Conservation (phyloP, 2,329 filamentous ascomycete species). For the Coniochaeta sp. region DNA sequence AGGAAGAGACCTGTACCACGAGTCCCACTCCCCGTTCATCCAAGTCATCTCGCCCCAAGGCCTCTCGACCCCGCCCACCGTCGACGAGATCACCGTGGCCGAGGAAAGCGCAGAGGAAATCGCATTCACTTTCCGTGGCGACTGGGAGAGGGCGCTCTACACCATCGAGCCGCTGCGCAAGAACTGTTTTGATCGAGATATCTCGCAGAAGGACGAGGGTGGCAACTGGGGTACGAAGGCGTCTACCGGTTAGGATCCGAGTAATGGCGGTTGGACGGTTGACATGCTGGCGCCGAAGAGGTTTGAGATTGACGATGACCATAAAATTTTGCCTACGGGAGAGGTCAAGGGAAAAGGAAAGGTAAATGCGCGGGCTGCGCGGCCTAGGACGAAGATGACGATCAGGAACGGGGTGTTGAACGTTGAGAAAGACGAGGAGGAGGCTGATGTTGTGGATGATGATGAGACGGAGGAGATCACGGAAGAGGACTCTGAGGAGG, state of each 20-base stretch:
- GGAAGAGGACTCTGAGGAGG: neutral
- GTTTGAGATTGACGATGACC: neutral
- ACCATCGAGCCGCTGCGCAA: conserved; percentile 1
- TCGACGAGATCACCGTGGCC: neutral
- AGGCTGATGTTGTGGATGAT: neutral
- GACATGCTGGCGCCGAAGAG: neutral
- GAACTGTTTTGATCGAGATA: neutral
- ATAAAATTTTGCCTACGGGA: neutral
- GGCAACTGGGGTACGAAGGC: neutral
- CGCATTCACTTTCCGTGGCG: neutral
- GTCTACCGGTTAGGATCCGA: neutral
- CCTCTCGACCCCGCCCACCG: neutral
- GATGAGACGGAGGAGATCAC: neutral
- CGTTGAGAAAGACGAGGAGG: neutral
- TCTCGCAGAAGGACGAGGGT: neutral
- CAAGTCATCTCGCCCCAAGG: neutral
- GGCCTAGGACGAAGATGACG: neutral
- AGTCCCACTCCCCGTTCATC: neutral
- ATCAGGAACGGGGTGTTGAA: neutral
- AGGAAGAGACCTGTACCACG: neutral
- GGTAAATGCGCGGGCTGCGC: neutral
- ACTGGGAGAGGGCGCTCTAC: conserved; percentile 1
- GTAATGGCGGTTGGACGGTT: neutral
- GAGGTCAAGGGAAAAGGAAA: neutral
- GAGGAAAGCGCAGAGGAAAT: neutral